Conservation (phyloP, 129 eudicot genomes). For the Saussurea involucrata region DNA sequence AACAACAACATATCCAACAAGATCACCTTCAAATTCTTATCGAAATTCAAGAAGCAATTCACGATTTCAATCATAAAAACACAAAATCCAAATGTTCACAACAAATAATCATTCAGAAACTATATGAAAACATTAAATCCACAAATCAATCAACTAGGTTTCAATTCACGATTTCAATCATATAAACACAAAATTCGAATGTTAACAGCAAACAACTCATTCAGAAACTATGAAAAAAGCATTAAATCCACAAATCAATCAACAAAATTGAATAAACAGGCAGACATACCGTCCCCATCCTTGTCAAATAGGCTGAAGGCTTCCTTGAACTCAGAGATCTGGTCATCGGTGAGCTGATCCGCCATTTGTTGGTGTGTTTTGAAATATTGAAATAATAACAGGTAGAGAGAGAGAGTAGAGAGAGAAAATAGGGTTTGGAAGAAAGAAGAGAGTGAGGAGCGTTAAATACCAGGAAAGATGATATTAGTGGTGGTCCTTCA, state of each 20-base stretch:
- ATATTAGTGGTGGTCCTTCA: conserved; percentile 10
- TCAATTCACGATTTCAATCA: neutral
- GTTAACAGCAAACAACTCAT: neutral
- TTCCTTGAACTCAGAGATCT: conserved; percentile 44
- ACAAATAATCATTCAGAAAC: neutral
- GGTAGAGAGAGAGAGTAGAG: neutral
- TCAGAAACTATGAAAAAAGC: neutral
- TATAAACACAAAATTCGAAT: neutral
- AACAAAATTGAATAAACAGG: neutral
- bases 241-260: neutral
- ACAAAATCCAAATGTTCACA: neutral
- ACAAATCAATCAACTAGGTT: neutral
- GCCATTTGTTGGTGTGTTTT: conserved; percentile 18
- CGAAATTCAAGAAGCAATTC: neutral
- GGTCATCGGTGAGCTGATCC: conserved; percentile 38
- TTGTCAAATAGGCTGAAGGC: conserved; percentile 38
- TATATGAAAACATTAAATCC: neutral
- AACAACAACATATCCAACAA: neutral
- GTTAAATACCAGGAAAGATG: neutral
- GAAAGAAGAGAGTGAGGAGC: neutral
- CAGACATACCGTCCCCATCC: conserved; percentile 32
- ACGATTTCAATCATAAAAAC: neutral
- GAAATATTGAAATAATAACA: neutral
- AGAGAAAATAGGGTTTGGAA: neutral
- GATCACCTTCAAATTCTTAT: neutral